Evolutionary conservation across 2,329 filamentous ascomycete species (phyloP).

Genomic region (Exophiala oligosperma): DNA sequence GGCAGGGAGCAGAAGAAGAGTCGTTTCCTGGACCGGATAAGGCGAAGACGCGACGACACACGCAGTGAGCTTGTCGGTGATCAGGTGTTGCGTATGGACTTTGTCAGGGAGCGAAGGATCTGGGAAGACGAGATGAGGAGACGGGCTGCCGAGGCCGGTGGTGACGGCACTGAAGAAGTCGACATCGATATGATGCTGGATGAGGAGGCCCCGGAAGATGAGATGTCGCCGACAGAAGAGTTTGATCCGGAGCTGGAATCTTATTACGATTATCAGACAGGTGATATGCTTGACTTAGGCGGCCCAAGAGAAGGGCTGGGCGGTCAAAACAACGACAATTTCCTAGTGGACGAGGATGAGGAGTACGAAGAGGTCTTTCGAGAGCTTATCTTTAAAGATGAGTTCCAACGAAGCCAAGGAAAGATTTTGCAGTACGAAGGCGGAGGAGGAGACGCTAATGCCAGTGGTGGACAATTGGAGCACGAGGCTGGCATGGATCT

Average conservation of each 20-base stretch:
- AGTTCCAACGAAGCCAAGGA: constrained; percentile 10
- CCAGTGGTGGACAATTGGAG: neutral
- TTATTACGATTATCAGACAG: constrained; percentile 25
- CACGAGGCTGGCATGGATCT: constrained; percentile 10
- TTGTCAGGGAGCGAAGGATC: constrained; percentile 38
- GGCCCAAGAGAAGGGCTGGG: neutral
- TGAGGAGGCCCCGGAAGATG: constrained; percentile 24
- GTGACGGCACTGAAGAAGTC: neutral
- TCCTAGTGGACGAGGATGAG: constrained; percentile 45
- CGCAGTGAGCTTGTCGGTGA: constrained; percentile 43
- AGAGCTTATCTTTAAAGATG: constrained; percentile 58
- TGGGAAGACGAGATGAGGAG: constrained; percentile 38
- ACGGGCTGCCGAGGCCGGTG: constrained; percentile 13
- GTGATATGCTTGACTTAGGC: neutral
- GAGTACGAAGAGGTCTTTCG: constrained; percentile 65
- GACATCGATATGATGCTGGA: constrained; percentile 26
- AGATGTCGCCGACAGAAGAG: constrained; percentile 26
- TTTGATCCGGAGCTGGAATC: constrained; percentile 7
- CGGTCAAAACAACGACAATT: constrained; percentile 7
- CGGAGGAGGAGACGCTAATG: neutral
- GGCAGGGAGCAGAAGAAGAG: constrained; percentile 36
- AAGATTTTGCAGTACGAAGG: neutral
- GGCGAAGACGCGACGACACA: constrained; percentile 36
- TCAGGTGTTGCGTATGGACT: constrained; percentile 45
- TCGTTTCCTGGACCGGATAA: constrained; percentile 44